Conservation (phyloP, 257 asterid genomes). For the Mentha longifolia region DNA sequence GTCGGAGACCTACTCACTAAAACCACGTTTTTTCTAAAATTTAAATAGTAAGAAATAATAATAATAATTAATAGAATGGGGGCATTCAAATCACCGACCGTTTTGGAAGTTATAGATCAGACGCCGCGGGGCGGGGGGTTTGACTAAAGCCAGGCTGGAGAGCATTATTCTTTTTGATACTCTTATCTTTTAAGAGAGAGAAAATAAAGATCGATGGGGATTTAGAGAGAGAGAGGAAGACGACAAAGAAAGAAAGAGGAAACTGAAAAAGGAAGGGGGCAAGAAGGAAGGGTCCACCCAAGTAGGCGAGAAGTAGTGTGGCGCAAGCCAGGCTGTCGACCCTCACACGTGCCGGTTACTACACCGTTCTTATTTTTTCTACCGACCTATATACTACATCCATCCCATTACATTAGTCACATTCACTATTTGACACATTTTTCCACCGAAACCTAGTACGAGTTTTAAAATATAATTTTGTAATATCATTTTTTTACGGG, state of each 20-base stretch:
- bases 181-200: too few relatives aligned
- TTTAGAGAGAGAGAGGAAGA: neutral
- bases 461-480: too few relatives aligned
- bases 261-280: neutral
- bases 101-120: slow-evolving; percentile 62
- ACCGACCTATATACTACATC: too few relatives aligned
- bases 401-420: too few relatives aligned
- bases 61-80: neutral
- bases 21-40: slow-evolving; percentile 22
- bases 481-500: too few relatives aligned
- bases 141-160: slow-evolving; percentile 60
- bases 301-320: slow-evolving; percentile 20
- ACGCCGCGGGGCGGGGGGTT: slow-evolving; percentile 20
- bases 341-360: slow-evolving; percentile 39
- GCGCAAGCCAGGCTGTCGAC: slow-evolving; percentile 55
- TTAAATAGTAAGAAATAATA: too few relatives aligned
- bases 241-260: too few relatives aligned
- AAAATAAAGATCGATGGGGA: too few relatives aligned
- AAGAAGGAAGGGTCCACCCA: neutral
- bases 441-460: too few relatives aligned
- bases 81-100: slow-evolving; percentile 58
- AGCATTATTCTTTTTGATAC: too few relatives aligned
- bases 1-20: slow-evolving; percentile 33
- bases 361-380: neutral
- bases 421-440: too few relatives aligned